Conservation (phyloP, 805 yeast species). For the Zygotorulaspora danielsina region DNA sequence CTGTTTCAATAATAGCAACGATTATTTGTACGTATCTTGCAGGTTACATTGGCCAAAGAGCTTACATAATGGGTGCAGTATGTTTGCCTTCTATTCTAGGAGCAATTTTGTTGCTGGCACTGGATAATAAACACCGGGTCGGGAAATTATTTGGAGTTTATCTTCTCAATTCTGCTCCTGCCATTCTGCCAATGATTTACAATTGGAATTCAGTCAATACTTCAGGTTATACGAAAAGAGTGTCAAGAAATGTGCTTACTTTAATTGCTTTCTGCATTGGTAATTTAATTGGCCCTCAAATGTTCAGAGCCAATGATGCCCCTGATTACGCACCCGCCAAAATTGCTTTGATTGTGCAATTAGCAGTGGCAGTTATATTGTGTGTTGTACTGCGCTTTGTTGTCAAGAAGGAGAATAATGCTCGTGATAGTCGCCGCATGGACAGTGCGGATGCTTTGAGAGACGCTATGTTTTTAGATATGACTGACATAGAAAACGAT, state of each 20-base stretch:
- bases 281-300: slow-evolving; percentile 54
- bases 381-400: slow-evolving; percentile 5
- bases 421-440: slow-evolving; percentile 6
- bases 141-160: slow-evolving; percentile 10
- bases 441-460: neutral
- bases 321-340: slow-evolving; percentile 44
- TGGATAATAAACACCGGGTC: slow-evolving; percentile 2
- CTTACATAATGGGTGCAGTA: slow-evolving; percentile 4
- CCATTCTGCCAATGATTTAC: slow-evolving; percentile 11
- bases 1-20: slow-evolving; percentile 30
- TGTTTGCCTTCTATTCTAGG: slow-evolving; percentile 5
- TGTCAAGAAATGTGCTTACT: slow-evolving; percentile 41
- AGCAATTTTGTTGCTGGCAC: neutral
- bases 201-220: slow-evolving; percentile 12
- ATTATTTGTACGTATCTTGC: slow-evolving; percentile 4
- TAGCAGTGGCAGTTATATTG: slow-evolving; percentile 5
- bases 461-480: slow-evolving; percentile 7
- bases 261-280: slow-evolving; percentile 48
- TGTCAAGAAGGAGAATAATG: slow-evolving; percentile 8
- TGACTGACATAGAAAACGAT: slow-evolving; percentile 10
- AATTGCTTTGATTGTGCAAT: slow-evolving; percentile 17
- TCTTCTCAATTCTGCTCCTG: slow-evolving; percentile 9
- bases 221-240: slow-evolving; percentile 45
- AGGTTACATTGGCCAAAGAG: slow-evolving; percentile 6
- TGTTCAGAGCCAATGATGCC: slow-evolving; percentile 47